Evolutionary conservation across 2,329 filamentous ascomycete genomes (phyloP), one percentile per base, ranked within the genome.

Genomic region (Mariannaea elegans): DNA sequence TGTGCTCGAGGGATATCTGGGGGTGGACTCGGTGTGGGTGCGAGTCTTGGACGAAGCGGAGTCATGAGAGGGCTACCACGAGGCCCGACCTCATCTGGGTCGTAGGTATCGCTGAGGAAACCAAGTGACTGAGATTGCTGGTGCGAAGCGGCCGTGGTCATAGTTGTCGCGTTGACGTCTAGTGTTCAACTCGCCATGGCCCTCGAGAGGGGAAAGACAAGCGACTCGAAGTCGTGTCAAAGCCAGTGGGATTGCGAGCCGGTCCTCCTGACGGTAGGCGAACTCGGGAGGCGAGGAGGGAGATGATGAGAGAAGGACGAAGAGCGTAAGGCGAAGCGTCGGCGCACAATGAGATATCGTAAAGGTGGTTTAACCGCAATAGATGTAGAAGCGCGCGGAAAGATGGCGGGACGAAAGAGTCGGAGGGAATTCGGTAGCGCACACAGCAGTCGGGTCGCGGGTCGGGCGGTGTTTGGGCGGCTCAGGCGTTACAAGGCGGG

Each of bases 31-130:
- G 69, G 71, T 45, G 70, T 72, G 38, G 65, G 69, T 62, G 72
- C 68, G 65, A 75, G 68, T 53, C 63, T 75, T 39, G 72, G 73
- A 65, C 69, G 72, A 61, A 74, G 62, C 58, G 73, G 69, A 64
- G 66, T 71, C 73, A 76, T 76, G 60, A 71, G 73, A 57, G 80
- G 80, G 63, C 79, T 82, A 65, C 76, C 75, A 65, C 68, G 73
- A 46, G 75, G 73, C 36, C 76, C 64, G 61, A 76, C 76, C 63
- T 80, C 80, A 76, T 82, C 79, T 64, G 78, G 73, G 64, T 81
- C 78, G 69, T 78, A 81, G 51, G 75, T 72, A 51, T 79, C 77
- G 72, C 61, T 69, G 60, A 63, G 46, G 60, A 65, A 67, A 54
- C 65, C 57, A 62, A 67, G 69, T 61, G 73, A 73, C 66, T 73